Percentiles rank a stretch among this genome's conserved stretches.
Evolutionary conservation across 371 early-diverging fungal genomes (phyloP).

Genomic region (Mucor ambiguus): DNA sequence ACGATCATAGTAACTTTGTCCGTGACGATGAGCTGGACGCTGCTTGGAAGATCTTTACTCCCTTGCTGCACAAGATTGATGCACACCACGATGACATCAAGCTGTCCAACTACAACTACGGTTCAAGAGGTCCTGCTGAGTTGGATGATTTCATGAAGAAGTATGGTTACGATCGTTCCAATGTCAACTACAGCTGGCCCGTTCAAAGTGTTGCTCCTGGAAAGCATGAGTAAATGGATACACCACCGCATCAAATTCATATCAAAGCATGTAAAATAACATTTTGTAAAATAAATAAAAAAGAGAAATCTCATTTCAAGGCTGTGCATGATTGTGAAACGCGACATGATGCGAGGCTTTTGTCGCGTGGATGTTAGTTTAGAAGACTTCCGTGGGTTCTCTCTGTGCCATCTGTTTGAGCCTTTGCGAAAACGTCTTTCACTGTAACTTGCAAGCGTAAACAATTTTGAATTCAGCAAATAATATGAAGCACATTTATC

Average conservation of each 20-base stretch:
- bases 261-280: slow-evolving; percentile 8
- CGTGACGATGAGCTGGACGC: slow-evolving; percentile 94
- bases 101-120: slow-evolving; percentile 78
- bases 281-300: neutral
- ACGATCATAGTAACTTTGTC: slow-evolving; percentile 96
- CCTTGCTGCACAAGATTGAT: slow-evolving; percentile 90
- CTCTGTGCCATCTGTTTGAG: too few species aligned
- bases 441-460: too few species aligned
- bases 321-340: slow-evolving; percentile 1
- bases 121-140: slow-evolving; percentile 85
- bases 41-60: slow-evolving; percentile 98
- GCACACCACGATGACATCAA: slow-evolving; percentile 47
- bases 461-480: neutral
- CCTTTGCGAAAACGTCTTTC: too few species aligned
- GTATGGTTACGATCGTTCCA: slow-evolving; percentile 66
- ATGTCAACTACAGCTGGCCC: slow-evolving; percentile 44
- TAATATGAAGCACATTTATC: neutral
- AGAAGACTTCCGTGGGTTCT: too few species aligned
- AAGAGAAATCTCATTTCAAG: neutral
- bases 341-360: neutral
- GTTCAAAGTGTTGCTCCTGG: slow-evolving; percentile 35
- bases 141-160: slow-evolving; percentile 73
- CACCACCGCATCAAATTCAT: neutral
- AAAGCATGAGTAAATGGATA: neutral
- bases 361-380: neutral